A percentile compares a stretch with the other conserved stretches of the same genome.
These are phyloP conservation scores for Leccinum fuscescens DNA, from an alignment of 1,284 basidiomycete genomes.

Conservation along the genomic window DNA sequence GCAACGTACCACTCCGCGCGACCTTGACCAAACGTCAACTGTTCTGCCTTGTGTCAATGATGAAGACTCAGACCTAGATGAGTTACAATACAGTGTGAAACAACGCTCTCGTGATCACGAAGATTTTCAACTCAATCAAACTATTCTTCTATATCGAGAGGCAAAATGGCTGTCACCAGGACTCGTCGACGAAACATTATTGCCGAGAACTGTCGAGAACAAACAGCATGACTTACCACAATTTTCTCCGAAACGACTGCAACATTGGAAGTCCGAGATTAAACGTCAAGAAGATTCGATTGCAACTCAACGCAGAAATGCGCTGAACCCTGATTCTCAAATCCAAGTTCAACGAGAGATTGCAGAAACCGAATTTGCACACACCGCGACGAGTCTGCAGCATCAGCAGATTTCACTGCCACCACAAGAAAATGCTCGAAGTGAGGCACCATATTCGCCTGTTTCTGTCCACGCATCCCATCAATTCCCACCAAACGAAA, in stretches of 20 bases:
- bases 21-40: background rate
- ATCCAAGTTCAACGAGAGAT: background rate
- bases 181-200: no score
- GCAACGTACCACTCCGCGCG: background rate
- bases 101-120: background rate
- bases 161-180: no score
- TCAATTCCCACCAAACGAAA: background rate
- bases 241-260: background rate
- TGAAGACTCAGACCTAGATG: background rate
- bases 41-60: background rate
- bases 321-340: background rate
- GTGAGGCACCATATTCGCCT: no score
- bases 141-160: background rate
- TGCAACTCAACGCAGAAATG: background rate
- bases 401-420: background rate
- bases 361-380: background rate
- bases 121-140: background rate
- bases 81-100: background rate
- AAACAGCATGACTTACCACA: background rate
- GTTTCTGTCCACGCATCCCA: background rate
- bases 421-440: background rate
- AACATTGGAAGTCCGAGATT: background rate
- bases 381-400: background rate
- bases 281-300: background rate
- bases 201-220: no score